These are phyloP conservation scores for Perkinsus marinus DNA, from an alignment of 169 alveolate genomes.

Conservation along the genomic window DNA sequence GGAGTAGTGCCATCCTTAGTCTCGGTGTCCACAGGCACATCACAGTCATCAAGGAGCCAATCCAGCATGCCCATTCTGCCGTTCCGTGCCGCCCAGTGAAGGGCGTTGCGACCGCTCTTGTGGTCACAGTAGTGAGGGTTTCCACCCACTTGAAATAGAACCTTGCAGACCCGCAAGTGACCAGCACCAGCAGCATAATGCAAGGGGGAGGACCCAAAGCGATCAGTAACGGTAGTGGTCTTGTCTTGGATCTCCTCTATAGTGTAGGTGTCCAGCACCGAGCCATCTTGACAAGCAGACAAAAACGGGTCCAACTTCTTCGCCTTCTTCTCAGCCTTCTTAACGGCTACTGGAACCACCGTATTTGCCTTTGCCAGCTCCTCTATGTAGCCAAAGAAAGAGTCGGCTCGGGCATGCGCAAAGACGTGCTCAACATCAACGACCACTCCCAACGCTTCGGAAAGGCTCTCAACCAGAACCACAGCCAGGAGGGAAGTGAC, in stretches of 20 bases:
- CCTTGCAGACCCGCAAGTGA: not conserved
- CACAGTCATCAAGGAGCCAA: not conserved
- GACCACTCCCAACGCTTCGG: not conserved
- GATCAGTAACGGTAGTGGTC: not conserved
- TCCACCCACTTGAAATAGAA: not conserved
- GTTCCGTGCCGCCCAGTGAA: not conserved
- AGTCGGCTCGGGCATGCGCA: not conserved
- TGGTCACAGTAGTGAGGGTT: not conserved
- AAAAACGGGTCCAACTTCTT: not conserved
- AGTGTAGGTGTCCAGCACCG: not conserved
- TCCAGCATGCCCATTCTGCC: not conserved
- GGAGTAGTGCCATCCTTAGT: not conserved
- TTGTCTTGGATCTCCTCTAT: not conserved
- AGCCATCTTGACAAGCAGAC: not conserved
- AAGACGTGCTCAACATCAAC: not conserved
- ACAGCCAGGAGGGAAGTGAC: not conserved
- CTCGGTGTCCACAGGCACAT: not conserved
- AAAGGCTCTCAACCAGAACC: not conserved
- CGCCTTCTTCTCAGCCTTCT: not conserved
- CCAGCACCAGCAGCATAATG: not conserved
- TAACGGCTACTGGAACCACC: not conserved
- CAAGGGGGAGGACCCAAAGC: not conserved
- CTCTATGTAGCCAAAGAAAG: not conserved
- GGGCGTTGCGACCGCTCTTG: not conserved
- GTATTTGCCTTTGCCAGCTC: not conserved